Evolutionary conservation across 371 early-diverging fungal species (phyloP), one percentile per base, ranked within the genome.

Genomic region (Haplosporangium sp.): DNA sequence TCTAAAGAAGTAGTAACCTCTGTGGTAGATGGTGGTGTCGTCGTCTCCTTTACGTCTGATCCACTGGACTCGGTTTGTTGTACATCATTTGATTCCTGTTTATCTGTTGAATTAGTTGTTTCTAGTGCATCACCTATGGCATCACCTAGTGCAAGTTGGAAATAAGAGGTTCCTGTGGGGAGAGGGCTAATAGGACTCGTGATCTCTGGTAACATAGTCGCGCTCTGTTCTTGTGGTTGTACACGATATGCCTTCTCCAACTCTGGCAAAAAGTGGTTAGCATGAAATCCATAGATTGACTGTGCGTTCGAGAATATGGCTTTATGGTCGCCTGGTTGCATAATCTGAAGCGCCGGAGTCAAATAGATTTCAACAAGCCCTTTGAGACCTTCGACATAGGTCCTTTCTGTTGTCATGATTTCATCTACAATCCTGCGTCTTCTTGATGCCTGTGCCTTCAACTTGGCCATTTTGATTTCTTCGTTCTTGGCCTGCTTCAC

Each of bases 321-420:
- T 10, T 84, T 84, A 56, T 84, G 83, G 63, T 94, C 92, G 39
- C 79, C 76, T 5, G 73, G 55, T 1, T 69, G 64, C 73, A 76
- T 76, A 13, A 75, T 57, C 15, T 71, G 64, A 27, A 58, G 44
- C 0, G 83, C 64, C 65, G 77, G 82, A 0, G 72, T 68, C 35
- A 77, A n/a, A 56, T 82, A 84, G 17, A 74, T 76, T 64, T 77
- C 90, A 3, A 89, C 85, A 27, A 95, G 72, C 8, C 85, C 88
- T 63, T 84, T 75, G 61, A 95, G 78, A 42, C 90, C 89, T 20
- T 90, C 85, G 9, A 94, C 93, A 74, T 95, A 95, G 2, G 94
- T 94, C 48, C 86, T 79, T 83, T 95, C 96, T 0, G 96, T 95
- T 63, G 89, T 77, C 42, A 95, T 70, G 40, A 95, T 88, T 83